Evolutionary conservation across 176 grass and related monocot genomes (phyloP).

Genomic region (Carex scoparia): DNA sequence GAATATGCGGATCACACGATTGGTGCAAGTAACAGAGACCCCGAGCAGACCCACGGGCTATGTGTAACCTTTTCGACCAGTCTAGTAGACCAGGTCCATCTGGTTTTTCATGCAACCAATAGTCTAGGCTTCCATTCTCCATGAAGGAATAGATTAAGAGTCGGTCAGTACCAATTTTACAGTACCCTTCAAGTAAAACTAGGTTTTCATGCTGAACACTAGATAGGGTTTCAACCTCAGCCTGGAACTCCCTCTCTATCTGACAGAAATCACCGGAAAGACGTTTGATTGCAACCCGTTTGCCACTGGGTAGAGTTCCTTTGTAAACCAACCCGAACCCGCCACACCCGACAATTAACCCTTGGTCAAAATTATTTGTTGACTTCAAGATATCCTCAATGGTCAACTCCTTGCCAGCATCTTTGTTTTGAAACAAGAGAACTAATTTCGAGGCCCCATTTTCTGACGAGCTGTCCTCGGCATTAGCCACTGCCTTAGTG

Average conservation of each 20-base stretch:
- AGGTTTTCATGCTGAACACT: conserved; percentile 76
- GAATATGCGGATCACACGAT: conserved; percentile 84
- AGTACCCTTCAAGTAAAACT: conserved; percentile 80
- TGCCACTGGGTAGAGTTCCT: conserved; percentile 59
- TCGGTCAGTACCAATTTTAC: conserved; percentile 73
- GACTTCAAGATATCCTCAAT: conserved; percentile 78
- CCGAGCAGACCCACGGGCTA: conserved; percentile 72
- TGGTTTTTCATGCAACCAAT: conserved; percentile 87
- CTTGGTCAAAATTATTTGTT: conserved; percentile 88
- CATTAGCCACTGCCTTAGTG: conserved; percentile 68
- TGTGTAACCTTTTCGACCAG: conserved; percentile 63
- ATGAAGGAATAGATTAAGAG: conserved; percentile 93
- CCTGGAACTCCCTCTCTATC: conserved; percentile 89
- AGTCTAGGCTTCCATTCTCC: conserved; percentile 96
- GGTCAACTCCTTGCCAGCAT: conserved; percentile 53
- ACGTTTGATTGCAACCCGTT: conserved; percentile 69
- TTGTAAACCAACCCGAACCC: conserved; percentile 95
- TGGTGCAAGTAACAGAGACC: conserved; percentile 80
- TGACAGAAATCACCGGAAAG: conserved; percentile 91
- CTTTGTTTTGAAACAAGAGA: conserved; percentile 82
- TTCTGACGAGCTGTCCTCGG: conserved; percentile 60
- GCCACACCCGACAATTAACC: conserved; percentile 77
- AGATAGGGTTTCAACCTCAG: conserved; percentile 86
- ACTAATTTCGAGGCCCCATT: conserved; percentile 51
- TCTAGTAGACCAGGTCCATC: conserved; percentile 58